phyloP scores from a whole-genome alignment of 441 rosid species.

The Adansonia rubrostipa region DNA sequence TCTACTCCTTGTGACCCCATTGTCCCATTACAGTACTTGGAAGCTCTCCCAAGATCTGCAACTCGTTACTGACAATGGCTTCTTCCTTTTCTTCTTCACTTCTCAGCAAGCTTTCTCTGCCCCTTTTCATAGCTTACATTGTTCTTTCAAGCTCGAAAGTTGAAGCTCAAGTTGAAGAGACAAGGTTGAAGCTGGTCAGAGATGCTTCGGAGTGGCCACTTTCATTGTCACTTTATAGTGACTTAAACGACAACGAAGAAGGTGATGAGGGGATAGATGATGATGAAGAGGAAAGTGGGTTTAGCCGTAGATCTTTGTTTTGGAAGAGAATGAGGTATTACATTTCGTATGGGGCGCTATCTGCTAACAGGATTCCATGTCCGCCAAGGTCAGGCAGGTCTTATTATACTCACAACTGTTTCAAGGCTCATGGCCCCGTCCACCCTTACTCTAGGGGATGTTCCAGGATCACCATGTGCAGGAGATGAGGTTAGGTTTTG shows the following conservation, averaged over 20 bases:
- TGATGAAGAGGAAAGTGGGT: constrained; percentile 33
- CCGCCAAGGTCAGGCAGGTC: constrained; percentile 95
- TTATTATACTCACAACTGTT: constrained; percentile 83
- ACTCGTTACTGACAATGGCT: constrained; percentile 37
- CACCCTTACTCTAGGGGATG: constrained; percentile 84
- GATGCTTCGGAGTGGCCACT: constrained; percentile 65
- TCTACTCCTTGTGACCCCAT: constrained; percentile 10
- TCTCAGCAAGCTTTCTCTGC: constrained; percentile 18
- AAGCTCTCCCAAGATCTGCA: not conserved
- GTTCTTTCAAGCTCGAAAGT: constrained; percentile 16
- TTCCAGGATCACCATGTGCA: constrained; percentile 73
- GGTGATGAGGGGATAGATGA: constrained; percentile 33
- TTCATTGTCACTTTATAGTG: constrained; percentile 43
- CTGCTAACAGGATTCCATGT: constrained; percentile 85
- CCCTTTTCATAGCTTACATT: constrained; percentile 26
- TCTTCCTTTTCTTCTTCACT: constrained; percentile 20
- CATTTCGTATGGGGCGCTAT: constrained; percentile 87
- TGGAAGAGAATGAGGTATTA: constrained; percentile 67
- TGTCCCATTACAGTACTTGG: not conserved
- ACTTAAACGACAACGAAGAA: not conserved
- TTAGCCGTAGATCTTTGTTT: constrained; percentile 65
- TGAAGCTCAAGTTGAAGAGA: constrained; percentile 43
- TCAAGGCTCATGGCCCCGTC: constrained; percentile 59
- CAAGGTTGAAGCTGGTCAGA: constrained; percentile 42
- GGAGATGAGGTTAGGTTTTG: constrained; percentile 42